phyloP scores from a whole-genome alignment of 2,329 filamentous ascomycete genomes.

The Verticillium klebahnii region DNA sequence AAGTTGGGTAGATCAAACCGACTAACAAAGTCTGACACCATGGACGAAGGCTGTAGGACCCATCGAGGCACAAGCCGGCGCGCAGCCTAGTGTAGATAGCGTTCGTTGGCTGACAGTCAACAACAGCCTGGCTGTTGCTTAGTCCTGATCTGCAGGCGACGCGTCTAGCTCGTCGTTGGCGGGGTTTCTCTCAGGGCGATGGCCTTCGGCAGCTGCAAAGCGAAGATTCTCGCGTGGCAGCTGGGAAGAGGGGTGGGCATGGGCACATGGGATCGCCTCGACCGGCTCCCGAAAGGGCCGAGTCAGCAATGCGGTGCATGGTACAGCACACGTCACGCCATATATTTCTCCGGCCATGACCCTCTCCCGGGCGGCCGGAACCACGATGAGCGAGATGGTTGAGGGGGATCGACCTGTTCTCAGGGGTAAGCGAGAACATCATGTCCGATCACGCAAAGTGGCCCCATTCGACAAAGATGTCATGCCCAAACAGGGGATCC shows the following conservation, averaged over 20 bases:
- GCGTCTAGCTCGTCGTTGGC: neutral
- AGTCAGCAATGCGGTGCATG: neutral
- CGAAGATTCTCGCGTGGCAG: neutral
- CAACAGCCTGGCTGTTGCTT: neutral
- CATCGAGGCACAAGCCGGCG: neutral
- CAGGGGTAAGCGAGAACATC: neutral
- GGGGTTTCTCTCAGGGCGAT: neutral
- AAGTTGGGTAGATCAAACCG: neutral
- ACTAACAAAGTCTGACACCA: neutral
- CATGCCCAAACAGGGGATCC: neutral
- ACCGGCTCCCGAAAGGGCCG: neutral
- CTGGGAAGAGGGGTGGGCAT: neutral
- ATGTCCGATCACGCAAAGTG: neutral
- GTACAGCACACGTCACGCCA: too few species aligned
- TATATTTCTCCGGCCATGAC: neutral
- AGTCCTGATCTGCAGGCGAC: neutral
- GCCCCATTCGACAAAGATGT: neutral
- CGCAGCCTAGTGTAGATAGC: neutral
- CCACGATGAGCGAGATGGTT: neutral
- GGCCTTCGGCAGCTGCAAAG: neutral
- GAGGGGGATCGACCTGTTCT: neutral
- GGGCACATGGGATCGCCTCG: neutral
- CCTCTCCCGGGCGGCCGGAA: neutral
- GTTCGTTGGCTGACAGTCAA: neutral
- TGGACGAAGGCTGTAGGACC: neutral